Percentiles rank a stretch among this genome's conserved stretches.
Evolutionary conservation across 1,139 yeast species (phyloP).

Genomic region (Nakaseomyces kungkrabaensis): DNA sequence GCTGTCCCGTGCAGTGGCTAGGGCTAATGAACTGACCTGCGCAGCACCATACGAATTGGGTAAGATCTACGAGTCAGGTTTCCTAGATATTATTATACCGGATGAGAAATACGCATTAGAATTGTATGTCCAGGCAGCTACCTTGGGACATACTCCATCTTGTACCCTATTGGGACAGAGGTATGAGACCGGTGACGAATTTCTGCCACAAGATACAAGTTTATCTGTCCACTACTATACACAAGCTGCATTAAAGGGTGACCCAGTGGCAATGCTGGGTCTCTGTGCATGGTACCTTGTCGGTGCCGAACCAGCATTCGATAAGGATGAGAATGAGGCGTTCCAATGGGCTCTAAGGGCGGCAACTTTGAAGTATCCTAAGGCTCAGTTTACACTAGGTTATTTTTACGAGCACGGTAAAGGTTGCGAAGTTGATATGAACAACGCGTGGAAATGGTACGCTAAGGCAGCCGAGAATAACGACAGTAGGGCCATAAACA

Average conservation of each 20-base stretch:
- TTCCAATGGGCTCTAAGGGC: conserved; percentile 92
- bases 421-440: conserved; percentile 57
- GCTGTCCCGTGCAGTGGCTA: conserved; percentile 78
- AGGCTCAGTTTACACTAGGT: conserved; percentile 83
- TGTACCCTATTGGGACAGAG: conserved; percentile 72
- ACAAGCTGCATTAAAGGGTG: conserved; percentile 81
- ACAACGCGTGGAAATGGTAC: conserved; percentile 67
- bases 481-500: conserved; percentile 50
- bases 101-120: conserved; percentile 81
- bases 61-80: conserved; percentile 74
- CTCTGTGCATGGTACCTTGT: conserved; percentile 95
- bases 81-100: conserved; percentile 73
- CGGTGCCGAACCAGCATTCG: conserved; percentile 76
- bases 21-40: conserved; percentile 74
- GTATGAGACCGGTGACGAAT: conserved; percentile 71
- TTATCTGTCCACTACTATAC: conserved; percentile 88
- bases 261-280: conserved; percentile 82
- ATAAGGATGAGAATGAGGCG: conserved; percentile 74
- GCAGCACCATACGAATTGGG: conserved; percentile 94
- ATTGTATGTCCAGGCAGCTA: conserved; percentile 81
- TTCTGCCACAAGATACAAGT: conserved; percentile 73
- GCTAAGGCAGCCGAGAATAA: conserved; percentile 64
- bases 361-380: conserved; percentile 61
- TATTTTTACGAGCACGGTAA: conserved; percentile 80
- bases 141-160: conserved; percentile 74